Evolutionary conservation across 139 green algal species (phyloP).

Genomic region (Raphidocelis subcapitata): DNA sequence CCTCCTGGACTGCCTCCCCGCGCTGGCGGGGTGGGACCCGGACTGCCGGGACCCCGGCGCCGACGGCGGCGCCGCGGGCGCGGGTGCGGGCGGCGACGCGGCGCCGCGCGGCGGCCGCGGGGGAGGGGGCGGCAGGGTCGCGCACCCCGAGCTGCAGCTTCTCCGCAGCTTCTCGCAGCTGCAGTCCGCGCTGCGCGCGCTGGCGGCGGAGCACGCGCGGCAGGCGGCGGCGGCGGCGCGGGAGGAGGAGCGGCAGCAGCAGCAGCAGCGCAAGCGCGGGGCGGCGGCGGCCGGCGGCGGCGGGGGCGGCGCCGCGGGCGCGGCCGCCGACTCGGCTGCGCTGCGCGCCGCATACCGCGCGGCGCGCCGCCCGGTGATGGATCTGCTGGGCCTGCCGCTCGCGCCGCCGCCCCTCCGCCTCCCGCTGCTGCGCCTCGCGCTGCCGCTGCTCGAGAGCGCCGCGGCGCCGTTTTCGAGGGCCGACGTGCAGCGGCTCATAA

Average conservation of each 20-base stretch:
- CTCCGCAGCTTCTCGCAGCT: constrained; percentile 9
- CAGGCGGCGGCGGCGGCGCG: background rate
- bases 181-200: constrained; percentile 1
- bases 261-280: constrained; percentile 17
- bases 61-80: too few species aligned
- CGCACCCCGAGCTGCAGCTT: constrained; percentile 16
- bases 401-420: constrained; percentile 9
- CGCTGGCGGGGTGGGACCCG: background rate
- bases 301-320: background rate
- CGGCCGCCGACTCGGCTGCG: constrained; percentile 3
- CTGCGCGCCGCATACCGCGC: constrained; percentile 3
- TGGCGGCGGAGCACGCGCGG: background rate
- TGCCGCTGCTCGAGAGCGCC: constrained; percentile 15
- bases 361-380: constrained; percentile 15
- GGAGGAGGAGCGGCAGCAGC: constrained; percentile 3
- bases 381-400: constrained; percentile 31
- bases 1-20: constrained; percentile 34
- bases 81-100: background rate
- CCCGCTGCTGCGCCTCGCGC: constrained; percentile 15
- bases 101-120: background rate
- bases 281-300: background rate
- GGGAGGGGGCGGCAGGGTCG: background rate
- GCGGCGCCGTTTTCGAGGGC: background rate
- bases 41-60: background rate
- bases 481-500: constrained; percentile 14